A percentile compares a stretch with the other conserved stretches of the same genome.
phyloP scores from a whole-genome alignment of 202 grass and related monocot genomes.

The Panicum virgatum region DNA sequence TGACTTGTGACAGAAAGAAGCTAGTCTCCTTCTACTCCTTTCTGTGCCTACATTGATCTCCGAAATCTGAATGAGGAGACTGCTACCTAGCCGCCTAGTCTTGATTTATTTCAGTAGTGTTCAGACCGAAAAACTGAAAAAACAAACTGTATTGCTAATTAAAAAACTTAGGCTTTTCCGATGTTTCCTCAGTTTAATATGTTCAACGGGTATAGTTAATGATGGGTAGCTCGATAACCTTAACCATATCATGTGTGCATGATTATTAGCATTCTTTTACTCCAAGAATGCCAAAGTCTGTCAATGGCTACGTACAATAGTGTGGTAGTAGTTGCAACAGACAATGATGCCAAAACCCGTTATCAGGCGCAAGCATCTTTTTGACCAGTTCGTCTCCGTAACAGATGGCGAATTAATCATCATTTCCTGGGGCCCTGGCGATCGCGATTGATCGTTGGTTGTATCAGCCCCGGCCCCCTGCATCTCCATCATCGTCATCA shows the following conservation, averaged over 20 bases:
- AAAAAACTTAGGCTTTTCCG: no score
- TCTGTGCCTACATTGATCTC: neutral
- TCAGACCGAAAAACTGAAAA: neutral
- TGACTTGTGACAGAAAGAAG: neutral
- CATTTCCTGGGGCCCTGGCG: neutral
- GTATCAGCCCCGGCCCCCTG: neutral
- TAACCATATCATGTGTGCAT: neutral
- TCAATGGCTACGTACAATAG: neutral
- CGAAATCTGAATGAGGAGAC: neutral
- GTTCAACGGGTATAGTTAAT: no score
- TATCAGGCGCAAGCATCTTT: neutral
- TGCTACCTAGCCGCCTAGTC: neutral
- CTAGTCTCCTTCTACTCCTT: neutral
- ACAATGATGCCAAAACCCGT: slow-evolving; percentile 6
- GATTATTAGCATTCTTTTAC: slow-evolving; percentile 14
- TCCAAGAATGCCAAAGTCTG: neutral
- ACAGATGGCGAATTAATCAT: neutral
- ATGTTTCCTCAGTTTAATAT: neutral
- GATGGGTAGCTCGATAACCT: no score
- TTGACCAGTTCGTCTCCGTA: neutral
- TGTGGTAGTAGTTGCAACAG: neutral
- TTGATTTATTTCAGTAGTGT: neutral
- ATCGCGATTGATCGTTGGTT: neutral
- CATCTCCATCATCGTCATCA: slow-evolving; percentile 11
- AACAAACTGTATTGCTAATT: no score